phyloP scores from a whole-genome alignment of 2,329 filamentous ascomycete species.

The Shiraia bambusicola region DNA sequence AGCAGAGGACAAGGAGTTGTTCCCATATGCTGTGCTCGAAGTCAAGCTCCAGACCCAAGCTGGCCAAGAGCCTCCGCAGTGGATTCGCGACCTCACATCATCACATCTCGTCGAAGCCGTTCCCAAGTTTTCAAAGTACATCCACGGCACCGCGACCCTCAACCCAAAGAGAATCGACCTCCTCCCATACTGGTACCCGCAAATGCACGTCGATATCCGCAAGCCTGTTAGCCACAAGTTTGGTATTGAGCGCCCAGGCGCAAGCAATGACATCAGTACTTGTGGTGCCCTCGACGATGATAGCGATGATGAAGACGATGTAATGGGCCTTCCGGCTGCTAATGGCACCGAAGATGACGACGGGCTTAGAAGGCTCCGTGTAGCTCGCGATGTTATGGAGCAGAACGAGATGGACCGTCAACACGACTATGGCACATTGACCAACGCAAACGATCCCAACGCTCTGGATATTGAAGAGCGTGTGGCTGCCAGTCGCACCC shows the following conservation, averaged over 20 bases:
- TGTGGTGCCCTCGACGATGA: conserved; percentile 77
- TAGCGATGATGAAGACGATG: conserved; percentile 61
- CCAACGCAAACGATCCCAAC: conserved; percentile 43
- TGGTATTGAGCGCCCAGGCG: conserved; percentile 78
- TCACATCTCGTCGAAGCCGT: conserved; percentile 98
- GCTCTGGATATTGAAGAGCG: conserved; percentile 79
- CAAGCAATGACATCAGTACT: conserved; percentile 73
- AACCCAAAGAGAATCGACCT: conserved; percentile 87
- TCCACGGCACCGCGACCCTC: conserved; percentile 86
- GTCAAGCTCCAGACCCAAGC: conserved; percentile 97
- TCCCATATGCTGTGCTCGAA: conserved; percentile 94
- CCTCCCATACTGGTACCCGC: conserved; percentile 94
- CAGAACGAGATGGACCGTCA: conserved; percentile 53
- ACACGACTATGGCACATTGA: conserved; percentile 50
- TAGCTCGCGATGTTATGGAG: conserved; percentile 53
- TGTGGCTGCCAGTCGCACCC: conserved; percentile 62
- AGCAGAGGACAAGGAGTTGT: conserved; percentile 79
- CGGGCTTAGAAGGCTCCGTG: conserved; percentile 51
- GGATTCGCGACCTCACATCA: conserved; percentile 89
- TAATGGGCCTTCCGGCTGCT: conserved; percentile 27
- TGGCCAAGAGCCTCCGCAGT: conserved; percentile 91
- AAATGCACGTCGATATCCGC: conserved; percentile 97
- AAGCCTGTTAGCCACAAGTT: conserved; percentile 88
- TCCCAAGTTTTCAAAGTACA: conserved; percentile 99
- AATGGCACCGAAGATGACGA: conserved; percentile 46